phyloP scores from a whole-genome alignment of 495 filamentous ascomycete genomes.

The Hypoxylon perforatum region DNA sequence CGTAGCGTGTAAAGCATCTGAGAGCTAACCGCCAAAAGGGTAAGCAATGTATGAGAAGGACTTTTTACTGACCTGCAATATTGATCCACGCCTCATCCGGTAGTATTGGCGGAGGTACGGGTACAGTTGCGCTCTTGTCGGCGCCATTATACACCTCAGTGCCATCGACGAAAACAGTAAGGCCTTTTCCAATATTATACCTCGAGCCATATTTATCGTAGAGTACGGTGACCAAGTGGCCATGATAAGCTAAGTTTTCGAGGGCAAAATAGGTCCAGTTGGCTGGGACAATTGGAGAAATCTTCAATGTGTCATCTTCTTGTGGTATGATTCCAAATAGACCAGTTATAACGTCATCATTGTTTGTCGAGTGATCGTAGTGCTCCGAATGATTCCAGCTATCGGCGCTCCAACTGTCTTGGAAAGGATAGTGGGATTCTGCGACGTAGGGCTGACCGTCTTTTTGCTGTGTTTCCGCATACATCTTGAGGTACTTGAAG shows the following conservation, averaged over 20 bases:
- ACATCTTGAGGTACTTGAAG: constrained; percentile 50
- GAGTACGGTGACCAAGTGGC: constrained; percentile 52
- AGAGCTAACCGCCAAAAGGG: neutral
- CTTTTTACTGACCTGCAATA: constrained; percentile 45
- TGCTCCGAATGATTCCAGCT: constrained; percentile 56
- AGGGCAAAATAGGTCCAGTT: constrained; percentile 60
- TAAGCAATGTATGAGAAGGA: neutral
- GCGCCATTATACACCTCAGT: constrained; percentile 40
- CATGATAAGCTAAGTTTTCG: constrained; percentile 58
- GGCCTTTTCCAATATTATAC: constrained; percentile 47
- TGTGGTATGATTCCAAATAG: constrained; percentile 55
- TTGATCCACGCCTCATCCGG: constrained; percentile 46
- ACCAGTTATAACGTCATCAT: constrained; percentile 60
- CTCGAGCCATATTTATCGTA: constrained; percentile 54
- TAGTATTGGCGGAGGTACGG: constrained; percentile 32
- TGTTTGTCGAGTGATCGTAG: constrained; percentile 59
- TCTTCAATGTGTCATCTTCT: constrained; percentile 47
- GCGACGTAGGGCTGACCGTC: constrained; percentile 56
- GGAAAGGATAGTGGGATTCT: constrained; percentile 57
- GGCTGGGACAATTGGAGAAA: constrained; percentile 54
- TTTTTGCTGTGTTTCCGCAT: constrained; percentile 57
- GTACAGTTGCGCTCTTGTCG: constrained; percentile 26
- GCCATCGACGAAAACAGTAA: constrained; percentile 55
- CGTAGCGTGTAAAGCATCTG: neutral
- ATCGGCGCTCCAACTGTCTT: constrained; percentile 55